Base-by-base conservation (phyloP, 2,329 filamentous ascomycete species). In the Cytospora leucostoma region DNA sequence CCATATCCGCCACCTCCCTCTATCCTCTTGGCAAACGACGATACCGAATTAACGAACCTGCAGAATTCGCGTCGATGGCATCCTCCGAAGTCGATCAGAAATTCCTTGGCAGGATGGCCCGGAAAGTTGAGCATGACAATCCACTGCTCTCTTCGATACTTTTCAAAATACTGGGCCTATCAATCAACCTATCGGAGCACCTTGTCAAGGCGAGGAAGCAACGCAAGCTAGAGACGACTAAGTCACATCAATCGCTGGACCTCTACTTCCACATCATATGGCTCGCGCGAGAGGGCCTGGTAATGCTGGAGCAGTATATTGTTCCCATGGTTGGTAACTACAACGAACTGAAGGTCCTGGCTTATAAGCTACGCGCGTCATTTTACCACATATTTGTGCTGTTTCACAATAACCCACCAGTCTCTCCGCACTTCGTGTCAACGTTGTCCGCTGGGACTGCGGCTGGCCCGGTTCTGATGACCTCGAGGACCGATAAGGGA, bases 51-150 rank as follows among this genome's bases (percentile, higher is more conserved):
- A 21, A 6, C 19, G 53, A 59, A 53, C 54, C 38, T 54, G 10
- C 32, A 35, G 50, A 19, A 53, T 64, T 65, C 35, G 33, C 54
- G 47, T 72, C 74, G 67, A 99, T 98, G 95, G 95, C 95, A 79
- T 95, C 93, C 74, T 95, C 93, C 66, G 92, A 97, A 78, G 92
- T 98, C 67, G 95, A 99, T 76, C 93, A 97, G 79, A 99, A 98
- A 79, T 97, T 96, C 78, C 84, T 99, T 72, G 93, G 92, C 78
- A 89, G 88, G 73, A 88, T 97, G 74, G 94, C 95, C 74, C 90
- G 88, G 77, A 84, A 88, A 66, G 93, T 92, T 69, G 88, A 89
- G 73, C 80, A 84, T 65, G 88, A 91, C 70, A 95, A 94, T 72
- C 88, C 91, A 4, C 82, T 93, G 19, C 84, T 98, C 53, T 91